Evolutionary conservation across 176 grass and related monocot species (phyloP).

Genomic region (Avena eriantha): DNA sequence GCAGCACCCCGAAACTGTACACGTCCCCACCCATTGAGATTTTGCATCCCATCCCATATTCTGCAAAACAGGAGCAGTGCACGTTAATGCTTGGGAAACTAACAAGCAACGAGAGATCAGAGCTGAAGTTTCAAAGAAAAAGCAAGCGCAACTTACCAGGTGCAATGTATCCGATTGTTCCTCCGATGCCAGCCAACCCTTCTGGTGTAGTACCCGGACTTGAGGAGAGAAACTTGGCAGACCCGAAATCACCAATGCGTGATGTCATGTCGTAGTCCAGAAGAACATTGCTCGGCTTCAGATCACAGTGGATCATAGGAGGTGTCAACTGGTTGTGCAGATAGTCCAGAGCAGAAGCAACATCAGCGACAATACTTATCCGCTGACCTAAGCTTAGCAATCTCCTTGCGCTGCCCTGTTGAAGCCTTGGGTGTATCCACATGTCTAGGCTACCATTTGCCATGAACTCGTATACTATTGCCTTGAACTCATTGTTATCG

Average conservation of each 20-base stretch:
- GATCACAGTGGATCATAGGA: slow-evolving; percentile 32
- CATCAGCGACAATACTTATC: slow-evolving; percentile 20
- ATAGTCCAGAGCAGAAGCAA: slow-evolving; percentile 44
- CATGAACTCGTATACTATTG: slow-evolving; percentile 45
- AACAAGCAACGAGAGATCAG: neutral
- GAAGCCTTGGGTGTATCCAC: slow-evolving; percentile 31
- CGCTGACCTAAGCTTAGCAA: slow-evolving; percentile 28
- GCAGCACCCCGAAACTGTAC: slow-evolving; percentile 33
- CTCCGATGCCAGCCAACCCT: neutral
- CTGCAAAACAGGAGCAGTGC: neutral
- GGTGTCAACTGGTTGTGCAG: slow-evolving; percentile 48
- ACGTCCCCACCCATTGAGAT: neutral
- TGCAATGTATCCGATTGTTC: slow-evolving; percentile 52
- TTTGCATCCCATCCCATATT: slow-evolving; percentile 40
- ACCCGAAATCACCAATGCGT: slow-evolving; percentile 42
- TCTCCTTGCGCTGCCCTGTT: slow-evolving; percentile 1
- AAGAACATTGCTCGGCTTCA: slow-evolving; percentile 48
- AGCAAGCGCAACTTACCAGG: slow-evolving; percentile 25
- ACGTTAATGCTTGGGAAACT: neutral
- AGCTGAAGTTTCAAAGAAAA: neutral
- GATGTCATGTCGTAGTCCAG: slow-evolving; percentile 51
- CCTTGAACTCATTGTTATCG: slow-evolving; percentile 46
- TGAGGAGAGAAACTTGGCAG: slow-evolving; percentile 40
- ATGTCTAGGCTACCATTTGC: slow-evolving; percentile 50
- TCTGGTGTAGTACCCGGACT: neutral